Percentiles rank a stretch among this genome's conserved stretches.
phyloP scores from a whole-genome alignment of 768 basidiomycete genomes.

The Hypsizygus marmoreus region DNA sequence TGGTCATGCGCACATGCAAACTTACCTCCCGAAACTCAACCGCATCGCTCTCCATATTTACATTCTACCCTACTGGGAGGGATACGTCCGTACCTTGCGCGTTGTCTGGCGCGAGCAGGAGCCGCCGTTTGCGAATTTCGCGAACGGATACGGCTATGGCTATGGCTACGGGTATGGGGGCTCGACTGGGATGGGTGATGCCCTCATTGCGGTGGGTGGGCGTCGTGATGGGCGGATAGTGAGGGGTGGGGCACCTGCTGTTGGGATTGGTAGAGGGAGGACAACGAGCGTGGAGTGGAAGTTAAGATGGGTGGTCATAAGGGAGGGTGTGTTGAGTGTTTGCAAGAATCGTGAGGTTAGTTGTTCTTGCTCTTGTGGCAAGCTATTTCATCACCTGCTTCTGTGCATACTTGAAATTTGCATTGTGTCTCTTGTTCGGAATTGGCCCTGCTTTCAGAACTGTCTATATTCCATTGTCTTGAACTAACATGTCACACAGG shows the following conservation, averaged over 20 bases:
- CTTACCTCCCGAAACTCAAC: constrained; percentile 31
- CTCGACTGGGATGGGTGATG: neutral
- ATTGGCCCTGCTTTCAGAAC: neutral
- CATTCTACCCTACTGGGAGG: constrained; percentile 60
- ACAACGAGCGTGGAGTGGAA: constrained; percentile 58
- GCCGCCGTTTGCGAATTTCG: constrained; percentile 9
- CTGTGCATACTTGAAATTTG: neutral
- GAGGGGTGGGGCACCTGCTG: constrained; percentile 1
- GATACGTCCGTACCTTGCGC: constrained; percentile 52
- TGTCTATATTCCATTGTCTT: neutral
- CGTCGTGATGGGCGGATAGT: neutral
- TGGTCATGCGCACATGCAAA: neutral
- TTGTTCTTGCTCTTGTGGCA: constrained; percentile 10
- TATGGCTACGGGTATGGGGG: constrained; percentile 12
- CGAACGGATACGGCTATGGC: too few species aligned
- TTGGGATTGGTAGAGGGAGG: constrained; percentile 3
- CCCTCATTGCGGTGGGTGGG: constrained; percentile 4
- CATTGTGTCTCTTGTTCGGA: neutral
- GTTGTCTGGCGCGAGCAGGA: constrained; percentile 33
- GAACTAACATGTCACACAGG: constrained; percentile 27
- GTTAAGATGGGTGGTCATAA: constrained; percentile 62
- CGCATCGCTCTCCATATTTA: constrained; percentile 34
- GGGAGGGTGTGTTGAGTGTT: constrained; percentile 54
- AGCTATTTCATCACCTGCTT: too few species aligned
- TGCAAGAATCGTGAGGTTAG: constrained; percentile 56